Base-by-base conservation (phyloP, 108 stramenopile species). In the Discostella pseudostelligera region DNA sequence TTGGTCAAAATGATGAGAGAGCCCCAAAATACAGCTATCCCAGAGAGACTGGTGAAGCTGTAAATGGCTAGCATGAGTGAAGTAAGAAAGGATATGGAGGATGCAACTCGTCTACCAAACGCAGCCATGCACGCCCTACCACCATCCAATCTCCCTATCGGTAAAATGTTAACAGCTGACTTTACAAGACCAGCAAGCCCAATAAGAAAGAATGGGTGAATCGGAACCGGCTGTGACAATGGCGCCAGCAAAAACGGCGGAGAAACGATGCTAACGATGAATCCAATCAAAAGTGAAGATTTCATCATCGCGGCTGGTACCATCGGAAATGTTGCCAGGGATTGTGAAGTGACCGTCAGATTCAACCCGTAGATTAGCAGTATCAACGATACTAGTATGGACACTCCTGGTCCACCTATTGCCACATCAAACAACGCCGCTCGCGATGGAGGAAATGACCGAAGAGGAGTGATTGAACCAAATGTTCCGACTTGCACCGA, bases 141-240 rank as follows among this genome's bases (percentile, higher is more conserved):
- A 20, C 97, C 97, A 68, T 97, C 95, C 14, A 96, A 72, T 48
- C 92, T 67, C 36, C 93, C 93, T 29, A 97, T 83, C 0, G 97
- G 97, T 44, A 96, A 60, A 37, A 94, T 62, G 62, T 94, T 91
- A n/a, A 96, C 69, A 10, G 94, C 93, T 35, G 83, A 87, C 14
- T 81, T 77, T 8, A 92, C 51, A 11, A 94, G 56, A n/a, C 95
- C 96, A n/a, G 81, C 67, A 24, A 86, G 66, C 47, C 96, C 96
- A 42, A 89, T 73, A 42, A 95, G 21, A 36, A 90, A 87, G 19
- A 90, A 48, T 8, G 94, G 94, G 62, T 97, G 96, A 39, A 97
- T 58, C 14, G 93, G 88, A 56, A 96, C 77, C 0, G 85, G 89
- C 60, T 93, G 92, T 10, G 92, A 73, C 2, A 80, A 62, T 7